Conservation (phyloP, 805 yeast genomes). For the Candida nonsorbophila region DNA sequence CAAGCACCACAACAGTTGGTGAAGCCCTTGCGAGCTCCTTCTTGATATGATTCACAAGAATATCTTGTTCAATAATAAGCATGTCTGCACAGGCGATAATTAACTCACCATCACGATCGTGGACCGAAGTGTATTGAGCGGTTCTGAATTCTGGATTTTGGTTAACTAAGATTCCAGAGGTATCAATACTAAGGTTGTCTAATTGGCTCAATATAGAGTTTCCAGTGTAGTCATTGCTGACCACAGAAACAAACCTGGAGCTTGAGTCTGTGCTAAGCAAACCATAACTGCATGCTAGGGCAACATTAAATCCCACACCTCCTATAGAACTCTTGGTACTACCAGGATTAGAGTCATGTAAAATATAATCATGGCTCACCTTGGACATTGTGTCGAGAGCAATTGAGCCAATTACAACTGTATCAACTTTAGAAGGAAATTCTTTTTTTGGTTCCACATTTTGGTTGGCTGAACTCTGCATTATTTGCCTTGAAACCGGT, state of each 20-base stretch:
- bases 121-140: constrained; percentile 72
- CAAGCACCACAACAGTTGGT: constrained; percentile 55
- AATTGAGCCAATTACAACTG: constrained; percentile 65
- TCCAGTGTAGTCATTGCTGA: constrained; percentile 60
- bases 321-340: constrained; percentile 54
- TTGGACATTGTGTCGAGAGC: constrained; percentile 70
- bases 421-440: too few species aligned
- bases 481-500: too few species aligned
- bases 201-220: constrained; percentile 27
- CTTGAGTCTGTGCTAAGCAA: constrained; percentile 7
- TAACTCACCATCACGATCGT: constrained; percentile 56
- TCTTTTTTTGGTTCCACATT: too few species aligned
- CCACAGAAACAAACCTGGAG: constrained; percentile 48
- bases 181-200: constrained; percentile 17
- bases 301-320: constrained; percentile 81
- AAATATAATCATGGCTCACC: constrained; percentile 17
- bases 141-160: constrained; percentile 33
- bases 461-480: too few species aligned
- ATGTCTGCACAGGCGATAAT: constrained; percentile 81
- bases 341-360: constrained; percentile 75
- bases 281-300: constrained; percentile 50
- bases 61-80: constrained; percentile 52
- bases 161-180: constrained; percentile 34
- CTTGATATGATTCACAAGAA: constrained; percentile 38
- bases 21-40: constrained; percentile 31